Percentiles rank a stretch among this genome's conserved stretches.
Conservation (phyloP, 2,329 filamentous ascomycete genomes). For the Byssochlamys sp. region DNA sequence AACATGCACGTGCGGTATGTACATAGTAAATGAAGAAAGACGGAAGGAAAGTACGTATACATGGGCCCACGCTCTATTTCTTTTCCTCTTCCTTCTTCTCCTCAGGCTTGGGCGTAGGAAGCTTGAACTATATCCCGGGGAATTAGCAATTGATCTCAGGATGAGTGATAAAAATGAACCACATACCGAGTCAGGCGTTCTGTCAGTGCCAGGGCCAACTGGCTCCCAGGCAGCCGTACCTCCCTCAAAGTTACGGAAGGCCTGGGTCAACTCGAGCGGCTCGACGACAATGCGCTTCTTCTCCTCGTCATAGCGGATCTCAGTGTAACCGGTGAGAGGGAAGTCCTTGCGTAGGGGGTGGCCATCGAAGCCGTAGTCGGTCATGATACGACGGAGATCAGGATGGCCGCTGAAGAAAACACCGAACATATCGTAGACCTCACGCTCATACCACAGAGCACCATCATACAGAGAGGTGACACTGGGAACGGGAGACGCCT, state of each 20-base stretch:
- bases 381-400: conserved; percentile 95
- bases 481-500: conserved; percentile 85
- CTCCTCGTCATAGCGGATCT: conserved; percentile 96
- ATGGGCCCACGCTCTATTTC: conserved; percentile 54
- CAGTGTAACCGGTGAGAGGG: conserved; percentile 93
- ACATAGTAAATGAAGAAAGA: conserved; percentile 25
- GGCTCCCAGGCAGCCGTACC: conserved; percentile 64
- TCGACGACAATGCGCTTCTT: conserved; percentile 99
- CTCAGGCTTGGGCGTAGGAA: conserved; percentile 91
- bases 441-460: conserved; percentile 96
- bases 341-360: conserved; percentile 97
- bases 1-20: conserved; percentile 23
- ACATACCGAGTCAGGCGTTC: conserved; percentile 61
- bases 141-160: conserved; percentile 5
- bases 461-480: conserved; percentile 80
- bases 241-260: conserved; percentile 96
- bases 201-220: conserved; percentile 62
- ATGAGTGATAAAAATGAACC: conserved; percentile 7
- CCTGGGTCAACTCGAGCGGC: conserved; percentile 92
- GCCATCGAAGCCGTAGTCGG: conserved; percentile 96
- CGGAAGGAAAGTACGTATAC: conserved; percentile 25
- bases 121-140: conserved; percentile 57
- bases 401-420: conserved; percentile 95
- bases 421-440: conserved; percentile 94
- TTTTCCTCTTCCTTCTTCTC: conserved; percentile 82